phyloP scores from a whole-genome alignment of 2,329 filamentous ascomycete genomes.

The Alternaria burnsii region DNA sequence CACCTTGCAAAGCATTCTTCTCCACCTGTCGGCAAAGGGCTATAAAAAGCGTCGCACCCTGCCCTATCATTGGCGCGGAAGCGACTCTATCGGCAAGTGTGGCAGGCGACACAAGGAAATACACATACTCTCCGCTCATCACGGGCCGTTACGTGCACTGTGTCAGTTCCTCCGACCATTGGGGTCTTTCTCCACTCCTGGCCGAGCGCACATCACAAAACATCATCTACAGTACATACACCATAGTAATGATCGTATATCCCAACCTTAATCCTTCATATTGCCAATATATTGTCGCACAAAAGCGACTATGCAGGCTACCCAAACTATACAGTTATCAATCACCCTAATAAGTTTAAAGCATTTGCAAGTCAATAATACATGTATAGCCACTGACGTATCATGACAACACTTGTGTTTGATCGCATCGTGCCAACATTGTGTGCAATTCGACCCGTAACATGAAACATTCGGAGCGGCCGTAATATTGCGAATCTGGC shows the following conservation, averaged over 20 bases:
- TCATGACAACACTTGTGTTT: neutral
- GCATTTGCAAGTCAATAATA: neutral
- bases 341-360: neutral
- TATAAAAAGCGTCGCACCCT: conserved; percentile 36
- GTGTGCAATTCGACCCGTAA: neutral
- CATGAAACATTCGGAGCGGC: conserved; percentile 17
- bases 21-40: conserved; percentile 23
- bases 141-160: conserved; percentile 24
- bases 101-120: conserved; percentile 34
- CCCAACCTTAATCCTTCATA: conserved; percentile 6
- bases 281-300: conserved; percentile 16
- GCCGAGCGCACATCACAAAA: conserved; percentile 4
- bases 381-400: neutral
- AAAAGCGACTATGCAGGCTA: neutral
- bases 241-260: neutral
- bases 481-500: neutral
- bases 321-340: neutral
- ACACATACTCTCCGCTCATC: conserved; percentile 29
- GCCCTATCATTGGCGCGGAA: conserved; percentile 29
- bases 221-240: conserved; percentile 5
- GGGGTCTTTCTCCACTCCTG: conserved; percentile 1
- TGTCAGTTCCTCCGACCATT: conserved; percentile 8
- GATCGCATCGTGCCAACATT: neutral
- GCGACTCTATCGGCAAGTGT: conserved; percentile 18
- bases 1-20: conserved; percentile 13